Evolutionary conservation across 2,329 filamentous ascomycete genomes (phyloP).

Genomic region (Fusarium burgessii): DNA sequence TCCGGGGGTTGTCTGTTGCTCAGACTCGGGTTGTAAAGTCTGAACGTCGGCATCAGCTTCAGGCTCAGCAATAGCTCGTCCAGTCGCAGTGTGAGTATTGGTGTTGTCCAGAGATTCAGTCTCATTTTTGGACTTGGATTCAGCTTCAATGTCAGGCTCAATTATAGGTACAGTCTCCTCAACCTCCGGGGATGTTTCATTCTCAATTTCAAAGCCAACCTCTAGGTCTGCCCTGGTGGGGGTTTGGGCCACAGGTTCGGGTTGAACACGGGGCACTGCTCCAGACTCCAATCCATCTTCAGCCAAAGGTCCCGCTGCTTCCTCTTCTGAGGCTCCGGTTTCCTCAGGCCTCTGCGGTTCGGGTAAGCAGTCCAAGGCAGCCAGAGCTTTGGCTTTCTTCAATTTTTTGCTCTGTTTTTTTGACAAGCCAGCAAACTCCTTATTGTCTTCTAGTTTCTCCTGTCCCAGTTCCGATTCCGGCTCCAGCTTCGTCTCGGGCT

Average conservation of each 20-base stretch:
- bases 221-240: conserved; percentile 22
- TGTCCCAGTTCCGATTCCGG: conserved; percentile 35
- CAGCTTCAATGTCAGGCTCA: conserved; percentile 47
- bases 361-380: conserved; percentile 30
- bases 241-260: conserved; percentile 24
- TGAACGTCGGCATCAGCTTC: conserved; percentile 28
- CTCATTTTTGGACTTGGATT: conserved; percentile 45
- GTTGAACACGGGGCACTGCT: conserved; percentile 22
- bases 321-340: conserved; percentile 27
- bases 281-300: conserved; percentile 39
- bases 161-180: conserved; percentile 46
- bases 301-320: conserved; percentile 26
- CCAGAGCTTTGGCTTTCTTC: conserved; percentile 42
- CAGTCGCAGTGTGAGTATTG: conserved; percentile 28
- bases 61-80: conserved; percentile 27
- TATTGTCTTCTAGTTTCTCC: conserved; percentile 36
- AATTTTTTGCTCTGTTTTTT: conserved; percentile 46
- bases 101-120: conserved; percentile 37
- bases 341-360: conserved; percentile 35
- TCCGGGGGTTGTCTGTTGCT: conserved; percentile 33
- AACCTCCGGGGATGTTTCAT: conserved; percentile 34
- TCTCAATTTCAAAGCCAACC: conserved; percentile 36
- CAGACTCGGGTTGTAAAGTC: conserved; percentile 23
- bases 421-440: conserved; percentile 45
- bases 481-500: conserved; percentile 35